Evolutionary conservation across 192 early-diverging fungal species (phyloP), one percentile per base, ranked within the genome.

Genomic region (Linnemannia elongata): DNA sequence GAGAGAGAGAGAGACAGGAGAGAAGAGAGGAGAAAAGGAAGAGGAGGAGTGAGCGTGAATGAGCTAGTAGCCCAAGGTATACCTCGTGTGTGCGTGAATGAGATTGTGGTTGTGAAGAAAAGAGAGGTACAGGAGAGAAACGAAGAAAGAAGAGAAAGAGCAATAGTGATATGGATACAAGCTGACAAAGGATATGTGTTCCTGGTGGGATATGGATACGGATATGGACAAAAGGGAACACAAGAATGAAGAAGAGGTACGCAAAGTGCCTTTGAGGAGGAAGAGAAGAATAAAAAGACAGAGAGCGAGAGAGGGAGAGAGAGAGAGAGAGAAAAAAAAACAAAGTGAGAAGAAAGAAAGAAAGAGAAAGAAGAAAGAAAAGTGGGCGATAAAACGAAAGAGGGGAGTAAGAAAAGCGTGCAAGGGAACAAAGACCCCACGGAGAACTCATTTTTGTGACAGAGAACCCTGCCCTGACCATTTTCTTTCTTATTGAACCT

Each of bases 1-100:
- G 22, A 74, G 4, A 27, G 60, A 74, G 17, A 22, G 33, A 44
- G 33, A 44, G 47, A 24, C 17, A 27, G 45, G 47, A 73, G 55
- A 57, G 33, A 24, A 24, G 74, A 74, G 22, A 49, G n/a, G 68
- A 76, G 75, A 22, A 54, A 76, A 36, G 33, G 41, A 24, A n/a
- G 35, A 41, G 63, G 76, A 27, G 20, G 47, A 49, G 47, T 0
- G 47, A 49, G 55, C 17, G 55, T 24, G 55, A 60, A 8, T 60
- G 55, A 27, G 55, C 24, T 57, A n/a, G 30, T 35, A 52, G 49
- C 20, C 30, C 30, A 66, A 33, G 8, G 1, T 66, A 33, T 66
- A 66, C 60, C 60, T 66, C 60, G 60, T 66, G 22, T 60, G n/a
- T 60, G 57, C 6, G 10, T 66, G 30, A 63, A 30, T 63, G 57